phyloP scores from a whole-genome alignment of 352 stramenopile genomes.

The Phytopythium helicoides region DNA sequence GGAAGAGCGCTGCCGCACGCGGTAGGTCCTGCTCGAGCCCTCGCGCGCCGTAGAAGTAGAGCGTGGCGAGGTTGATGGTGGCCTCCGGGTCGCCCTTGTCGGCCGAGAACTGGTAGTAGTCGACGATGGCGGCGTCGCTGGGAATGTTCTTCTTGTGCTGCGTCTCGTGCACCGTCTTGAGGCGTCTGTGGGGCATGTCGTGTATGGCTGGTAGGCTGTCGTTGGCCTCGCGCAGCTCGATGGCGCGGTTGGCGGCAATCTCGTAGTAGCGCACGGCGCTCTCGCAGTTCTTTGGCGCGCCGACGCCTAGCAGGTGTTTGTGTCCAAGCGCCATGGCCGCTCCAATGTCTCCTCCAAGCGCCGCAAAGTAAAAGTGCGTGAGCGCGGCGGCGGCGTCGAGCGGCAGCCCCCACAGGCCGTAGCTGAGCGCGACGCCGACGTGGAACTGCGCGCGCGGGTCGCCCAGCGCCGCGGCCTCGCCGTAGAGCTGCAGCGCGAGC shows the following conservation, averaged over 20 bases:
- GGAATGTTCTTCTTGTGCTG: conserved; percentile 83
- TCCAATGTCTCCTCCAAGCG: conserved; percentile 57
- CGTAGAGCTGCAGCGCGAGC: conserved; percentile 68
- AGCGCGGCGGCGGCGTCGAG: conserved; percentile 64
- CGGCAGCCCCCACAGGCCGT: conserved; percentile 73
- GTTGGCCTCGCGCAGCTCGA: conserved; percentile 60
- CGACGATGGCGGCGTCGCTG: conserved; percentile 74
- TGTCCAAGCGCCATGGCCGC: conserved; percentile 79
- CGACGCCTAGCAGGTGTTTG: conserved; percentile 71
- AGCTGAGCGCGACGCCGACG: conserved; percentile 79
- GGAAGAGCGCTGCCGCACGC: conserved; percentile 63
- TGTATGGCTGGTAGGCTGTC: conserved; percentile 59
- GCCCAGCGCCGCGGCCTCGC: conserved; percentile 50
- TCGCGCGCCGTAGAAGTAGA: conserved; percentile 82
- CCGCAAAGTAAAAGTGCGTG: conserved; percentile 85
- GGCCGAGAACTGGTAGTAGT: conserved; percentile 89
- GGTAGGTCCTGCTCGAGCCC: conserved; percentile 69
- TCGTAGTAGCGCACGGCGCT: conserved; percentile 88
- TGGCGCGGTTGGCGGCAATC: conserved; percentile 76
- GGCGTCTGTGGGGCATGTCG: conserved; percentile 64
- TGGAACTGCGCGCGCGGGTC: conserved; percentile 78
- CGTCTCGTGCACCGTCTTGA: conserved; percentile 69
- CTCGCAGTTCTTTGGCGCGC: conserved; percentile 81
- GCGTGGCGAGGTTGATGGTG: conserved; percentile 78
- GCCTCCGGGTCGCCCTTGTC: conserved; percentile 85